A percentile compares a stretch with the other conserved stretches of the same genome.
Conservation (phyloP, 1,284 basidiomycete genomes). For the Apiotrichum veenhuisii region DNA sequence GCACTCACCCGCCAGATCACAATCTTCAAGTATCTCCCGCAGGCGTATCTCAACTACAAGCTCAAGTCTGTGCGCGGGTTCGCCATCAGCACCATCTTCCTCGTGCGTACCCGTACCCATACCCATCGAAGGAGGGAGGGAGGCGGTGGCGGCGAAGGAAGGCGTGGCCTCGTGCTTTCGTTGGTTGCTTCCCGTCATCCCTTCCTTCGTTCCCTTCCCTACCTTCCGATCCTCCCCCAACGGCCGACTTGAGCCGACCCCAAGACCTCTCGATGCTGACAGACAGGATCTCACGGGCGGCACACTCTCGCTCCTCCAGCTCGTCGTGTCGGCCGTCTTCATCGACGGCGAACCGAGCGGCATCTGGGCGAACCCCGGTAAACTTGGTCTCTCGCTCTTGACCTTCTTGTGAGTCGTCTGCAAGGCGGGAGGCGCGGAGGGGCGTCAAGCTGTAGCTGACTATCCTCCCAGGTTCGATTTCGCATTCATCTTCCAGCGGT, state of each 20-base stretch:
- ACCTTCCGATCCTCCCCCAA: no score
- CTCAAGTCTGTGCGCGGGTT: constrained; percentile 42
- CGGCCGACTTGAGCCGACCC: not conserved
- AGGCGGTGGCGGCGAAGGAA: no score
- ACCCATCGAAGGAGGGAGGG: no score
- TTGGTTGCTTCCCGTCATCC: no score
- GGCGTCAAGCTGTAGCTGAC: no score
- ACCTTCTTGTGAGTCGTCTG: constrained; percentile 19
- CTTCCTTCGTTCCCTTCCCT: not conserved
- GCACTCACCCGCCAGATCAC: constrained; percentile 21
- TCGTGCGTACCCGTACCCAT: constrained; percentile 31
- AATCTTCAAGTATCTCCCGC: constrained; percentile 47
- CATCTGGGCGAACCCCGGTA: constrained; percentile 48
- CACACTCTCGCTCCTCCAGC: constrained; percentile 44
- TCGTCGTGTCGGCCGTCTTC: constrained; percentile 41
- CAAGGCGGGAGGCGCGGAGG: no score
- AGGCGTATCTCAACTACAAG: constrained; percentile 43
- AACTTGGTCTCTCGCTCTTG: constrained; percentile 41
- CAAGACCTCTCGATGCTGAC: not conserved
- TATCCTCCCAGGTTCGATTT: constrained; percentile 15
- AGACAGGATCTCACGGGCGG: constrained; percentile 45
- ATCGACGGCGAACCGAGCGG: constrained; percentile 42
- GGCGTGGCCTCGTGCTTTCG: no score
- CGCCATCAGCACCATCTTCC: constrained; percentile 37
- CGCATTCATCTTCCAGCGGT: constrained; percentile 12